These are phyloP conservation scores for Rhipidocladum racemiflorum DNA, from an alignment of 176 grass and related monocot species.

Conservation along the genomic window DNA sequence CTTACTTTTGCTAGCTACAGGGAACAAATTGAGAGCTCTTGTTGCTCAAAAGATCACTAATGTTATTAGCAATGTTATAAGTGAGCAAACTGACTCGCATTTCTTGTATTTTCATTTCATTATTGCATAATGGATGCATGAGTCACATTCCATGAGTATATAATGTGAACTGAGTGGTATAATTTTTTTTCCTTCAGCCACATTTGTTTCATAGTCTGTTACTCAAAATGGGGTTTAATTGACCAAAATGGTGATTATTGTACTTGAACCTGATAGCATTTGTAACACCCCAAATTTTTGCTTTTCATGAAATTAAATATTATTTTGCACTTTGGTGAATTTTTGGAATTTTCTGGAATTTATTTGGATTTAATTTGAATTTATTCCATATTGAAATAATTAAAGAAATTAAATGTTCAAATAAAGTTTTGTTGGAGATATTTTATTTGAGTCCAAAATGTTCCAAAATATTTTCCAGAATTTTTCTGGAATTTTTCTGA, in stretches of 20 bases:
- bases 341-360: too few relatives aligned
- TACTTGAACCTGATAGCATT: not conserved
- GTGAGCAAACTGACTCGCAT: conserved; percentile 34
- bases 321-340: too few relatives aligned
- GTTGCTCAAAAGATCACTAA: conserved; percentile 79
- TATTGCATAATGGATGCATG: conserved; percentile 1
- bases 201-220: not conserved
- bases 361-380: too few relatives aligned
- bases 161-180: not conserved
- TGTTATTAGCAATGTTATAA: conserved; percentile 92
- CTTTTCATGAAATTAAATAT: too few relatives aligned
- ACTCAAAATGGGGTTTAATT: not conserved
- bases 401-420: too few relatives aligned
- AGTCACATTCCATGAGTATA: not conserved
- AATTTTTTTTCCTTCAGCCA: not conserved
- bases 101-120: not conserved
- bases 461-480: too few relatives aligned
- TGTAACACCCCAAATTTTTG: too few relatives aligned
- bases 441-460: too few relatives aligned
- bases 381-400: too few relatives aligned
- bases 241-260: not conserved
- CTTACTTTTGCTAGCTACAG: conserved; percentile 90
- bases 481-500: too few relatives aligned
- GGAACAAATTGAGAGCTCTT: conserved; percentile 92
- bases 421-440: too few relatives aligned